A percentile compares a stretch with the other conserved stretches of the same genome.
Conservation (phyloP, 371 early-diverging fungal genomes). For the Thermomucor indicae-seudaticae region DNA sequence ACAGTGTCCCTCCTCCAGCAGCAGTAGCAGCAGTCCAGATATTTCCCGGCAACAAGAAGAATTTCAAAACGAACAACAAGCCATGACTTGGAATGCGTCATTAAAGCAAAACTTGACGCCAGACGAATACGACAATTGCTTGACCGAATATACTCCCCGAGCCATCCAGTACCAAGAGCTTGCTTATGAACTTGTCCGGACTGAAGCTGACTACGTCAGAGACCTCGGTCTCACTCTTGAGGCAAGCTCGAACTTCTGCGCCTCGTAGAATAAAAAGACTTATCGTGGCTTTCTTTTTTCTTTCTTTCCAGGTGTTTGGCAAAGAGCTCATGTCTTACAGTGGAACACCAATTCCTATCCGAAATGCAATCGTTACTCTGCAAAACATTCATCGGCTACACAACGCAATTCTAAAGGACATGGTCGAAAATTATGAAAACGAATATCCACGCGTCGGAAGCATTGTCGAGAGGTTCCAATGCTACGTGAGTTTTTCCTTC, state of each 20-base stretch:
- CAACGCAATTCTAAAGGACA: not conserved
- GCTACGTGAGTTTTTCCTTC: not conserved
- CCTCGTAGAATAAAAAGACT: not conserved
- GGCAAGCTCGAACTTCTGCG: too few species aligned
- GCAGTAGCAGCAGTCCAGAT: too few species aligned
- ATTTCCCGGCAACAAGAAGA: too few species aligned
- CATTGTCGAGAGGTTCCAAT: not conserved
- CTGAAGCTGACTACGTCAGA: slow-evolving; percentile 58
- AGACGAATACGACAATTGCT: too few species aligned
- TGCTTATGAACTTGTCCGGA: slow-evolving; percentile 58
- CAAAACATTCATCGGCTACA: not conserved
- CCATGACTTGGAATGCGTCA: too few species aligned
- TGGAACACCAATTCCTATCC: not conserved
- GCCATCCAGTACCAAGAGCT: slow-evolving; percentile 62
- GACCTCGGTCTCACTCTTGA: slow-evolving; percentile 38
- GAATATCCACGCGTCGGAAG: not conserved
- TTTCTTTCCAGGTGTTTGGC: not conserved
- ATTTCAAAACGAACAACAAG: too few species aligned
- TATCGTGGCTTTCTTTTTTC: not conserved
- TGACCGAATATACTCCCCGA: too few species aligned
- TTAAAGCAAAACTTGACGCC: too few species aligned
- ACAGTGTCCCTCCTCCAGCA: too few species aligned
- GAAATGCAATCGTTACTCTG: not conserved
- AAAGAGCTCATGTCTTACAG: not conserved
- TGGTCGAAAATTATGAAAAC: not conserved